Evolutionary conservation across 441 rosid species (phyloP).

Genomic region (Populus hybrid): DNA sequence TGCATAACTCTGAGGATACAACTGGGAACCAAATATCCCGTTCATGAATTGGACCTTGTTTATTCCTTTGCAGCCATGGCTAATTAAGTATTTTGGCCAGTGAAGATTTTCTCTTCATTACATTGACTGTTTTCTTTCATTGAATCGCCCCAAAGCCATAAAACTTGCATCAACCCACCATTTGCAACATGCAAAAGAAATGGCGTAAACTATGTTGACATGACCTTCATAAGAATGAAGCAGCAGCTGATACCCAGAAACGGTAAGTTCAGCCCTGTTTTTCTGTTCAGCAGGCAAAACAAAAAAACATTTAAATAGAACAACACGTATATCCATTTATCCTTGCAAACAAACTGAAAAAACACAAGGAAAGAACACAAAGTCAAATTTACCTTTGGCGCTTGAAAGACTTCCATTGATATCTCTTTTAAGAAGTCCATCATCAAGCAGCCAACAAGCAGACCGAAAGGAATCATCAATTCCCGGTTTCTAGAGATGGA

Average conservation of each 20-base stretch:
- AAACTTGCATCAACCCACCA: constrained; percentile 46
- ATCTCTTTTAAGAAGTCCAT: constrained; percentile 35
- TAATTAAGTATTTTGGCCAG: background rate
- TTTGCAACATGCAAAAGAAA: constrained; percentile 42
- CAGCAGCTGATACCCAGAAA: constrained; percentile 27
- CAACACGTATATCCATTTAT: no score
- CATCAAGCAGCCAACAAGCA: constrained; percentile 31
- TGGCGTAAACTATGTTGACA: constrained; percentile 24
- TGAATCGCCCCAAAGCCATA: constrained; percentile 35
- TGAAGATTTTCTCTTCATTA: constrained; percentile 1
- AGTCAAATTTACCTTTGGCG: constrained; percentile 25
- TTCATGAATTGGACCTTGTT: background rate
- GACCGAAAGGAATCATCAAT: constrained; percentile 38
- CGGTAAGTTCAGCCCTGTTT: constrained; percentile 11
- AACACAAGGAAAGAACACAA: background rate
- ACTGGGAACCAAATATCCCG: background rate
- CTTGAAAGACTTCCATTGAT: constrained; percentile 14
- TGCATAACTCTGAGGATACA: background rate
- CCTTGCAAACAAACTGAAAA: background rate
- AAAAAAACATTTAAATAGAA: background rate
- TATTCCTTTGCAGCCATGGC: background rate
- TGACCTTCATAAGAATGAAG: constrained; percentile 32
- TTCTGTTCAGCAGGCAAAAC: constrained; percentile 23
- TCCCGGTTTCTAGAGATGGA: constrained; percentile 33
- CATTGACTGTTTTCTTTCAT: background rate